Base-by-base conservation (phyloP, 805 yeast genomes). In the Starmerella kuoi region DNA sequence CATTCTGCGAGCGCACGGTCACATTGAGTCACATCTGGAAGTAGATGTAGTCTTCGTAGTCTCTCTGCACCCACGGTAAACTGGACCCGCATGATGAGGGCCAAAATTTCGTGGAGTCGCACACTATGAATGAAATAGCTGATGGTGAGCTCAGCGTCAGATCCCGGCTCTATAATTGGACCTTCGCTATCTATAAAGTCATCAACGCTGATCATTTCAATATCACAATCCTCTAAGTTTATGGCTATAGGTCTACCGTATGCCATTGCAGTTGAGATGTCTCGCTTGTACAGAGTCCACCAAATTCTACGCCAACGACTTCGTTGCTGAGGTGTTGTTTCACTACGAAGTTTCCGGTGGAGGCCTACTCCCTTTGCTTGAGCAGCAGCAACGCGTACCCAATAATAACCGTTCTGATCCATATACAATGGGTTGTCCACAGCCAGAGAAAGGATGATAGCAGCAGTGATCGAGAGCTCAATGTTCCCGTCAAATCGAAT, bases 281-380 rank as follows among this genome's bases (percentile, higher is more conserved):
- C 94, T 51, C 82, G 76, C 45, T 74, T 72, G 57, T 77, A 78
- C 18, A 83, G 61, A 47, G 75, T 66, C 93, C 93, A 82, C 84
- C 86, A 82, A 12, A 79, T 66, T 33, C 86, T 64, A 21, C 61
- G 53, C 22, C 21, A 33, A 37, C 72, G 67, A 18, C 38, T 31
- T 15, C 45, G 40, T 66, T 56, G 15, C 57, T 58, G 23, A 70
- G 58, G 37, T 70, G 60, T 22, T 55, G 58, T 31, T 72, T 67
- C 47, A 67, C 22, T 23, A 14, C 19, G 31, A 35, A 28, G 36
- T 30, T 31, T 21, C 48, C 83, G 66, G 57, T 83, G 91, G 50
- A 83, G 64, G 1, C 94, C 94, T 54, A 75, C 70, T 11, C 82
- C 80, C 55, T 79, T 86, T 2, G 87, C 87, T 38, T 77, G 64